Percentiles rank a stretch among this genome's conserved stretches.
These are phyloP conservation scores for Paulinella micropora DNA, from an alignment of 78 protist genomes.

Conservation along the genomic window DNA sequence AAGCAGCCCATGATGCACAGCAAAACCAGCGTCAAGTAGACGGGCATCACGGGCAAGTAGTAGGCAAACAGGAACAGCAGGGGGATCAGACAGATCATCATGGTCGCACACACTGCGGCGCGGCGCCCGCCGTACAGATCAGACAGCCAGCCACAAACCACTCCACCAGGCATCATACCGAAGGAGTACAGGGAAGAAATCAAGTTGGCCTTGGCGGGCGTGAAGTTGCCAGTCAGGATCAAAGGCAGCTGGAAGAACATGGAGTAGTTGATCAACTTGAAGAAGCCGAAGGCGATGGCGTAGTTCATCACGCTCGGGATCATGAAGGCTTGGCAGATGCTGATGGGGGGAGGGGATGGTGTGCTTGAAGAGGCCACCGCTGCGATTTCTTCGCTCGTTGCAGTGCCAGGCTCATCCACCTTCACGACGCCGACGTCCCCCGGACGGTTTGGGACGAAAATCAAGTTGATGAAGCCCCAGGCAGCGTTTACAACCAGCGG, in stretches of 20 bases:
- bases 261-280: slow-evolving; percentile 10
- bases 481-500: background rate
- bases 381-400: background rate
- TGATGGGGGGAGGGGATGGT: background rate
- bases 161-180: background rate
- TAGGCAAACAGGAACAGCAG: background rate
- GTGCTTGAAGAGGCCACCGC: background rate
- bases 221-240: background rate
- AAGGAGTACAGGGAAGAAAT: slow-evolving; percentile 4
- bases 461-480: background rate
- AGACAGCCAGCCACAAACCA: background rate
- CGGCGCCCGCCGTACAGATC: background rate
- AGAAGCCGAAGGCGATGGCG: background rate
- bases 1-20: background rate
- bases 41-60: background rate
- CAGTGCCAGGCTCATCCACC: too few species aligned
- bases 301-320: background rate
- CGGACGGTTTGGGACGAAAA: background rate
- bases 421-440: background rate
- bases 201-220: background rate
- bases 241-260: slow-evolving; percentile 10
- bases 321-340: background rate
- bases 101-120: background rate
- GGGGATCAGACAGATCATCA: background rate
- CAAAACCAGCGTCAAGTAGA: background rate